Conservation (phyloP, 176 grass and related monocot genomes). For the Hordeum marinum region DNA sequence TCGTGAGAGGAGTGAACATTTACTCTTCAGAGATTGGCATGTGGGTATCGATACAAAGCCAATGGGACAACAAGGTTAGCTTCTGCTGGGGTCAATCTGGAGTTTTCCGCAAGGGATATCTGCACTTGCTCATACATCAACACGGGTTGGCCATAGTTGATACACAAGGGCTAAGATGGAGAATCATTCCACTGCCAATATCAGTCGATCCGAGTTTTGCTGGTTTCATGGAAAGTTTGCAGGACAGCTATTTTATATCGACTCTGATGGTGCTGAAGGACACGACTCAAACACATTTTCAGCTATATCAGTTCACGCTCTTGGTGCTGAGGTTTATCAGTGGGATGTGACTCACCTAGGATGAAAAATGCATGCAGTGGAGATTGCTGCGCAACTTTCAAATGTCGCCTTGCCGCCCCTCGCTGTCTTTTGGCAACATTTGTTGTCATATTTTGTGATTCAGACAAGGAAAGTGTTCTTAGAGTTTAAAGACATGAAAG, state of each 20-base stretch:
- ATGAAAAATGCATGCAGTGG: not conserved
- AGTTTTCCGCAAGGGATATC: not conserved
- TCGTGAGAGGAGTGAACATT: not conserved
- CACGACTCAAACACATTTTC: not conserved
- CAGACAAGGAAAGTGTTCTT: no score
- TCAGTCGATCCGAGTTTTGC: not conserved
- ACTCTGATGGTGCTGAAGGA: not conserved
- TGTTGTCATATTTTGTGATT: no score
- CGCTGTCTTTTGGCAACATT: no score
- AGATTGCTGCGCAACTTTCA: not conserved
- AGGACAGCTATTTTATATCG: not conserved
- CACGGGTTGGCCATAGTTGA: not conserved
- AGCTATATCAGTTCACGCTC: not conserved
- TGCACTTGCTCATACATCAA: not conserved
- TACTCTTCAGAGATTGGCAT: not conserved
- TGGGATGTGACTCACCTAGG: not conserved
- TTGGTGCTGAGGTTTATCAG: not conserved
- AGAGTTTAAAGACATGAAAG: no score
- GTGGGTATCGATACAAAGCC: not conserved
- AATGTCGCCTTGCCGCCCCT: no score
- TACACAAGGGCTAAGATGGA: not conserved
- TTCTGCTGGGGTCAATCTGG: not conserved
- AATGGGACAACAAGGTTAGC: not conserved
- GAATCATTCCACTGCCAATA: not conserved
- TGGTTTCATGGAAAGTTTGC: not conserved